Evolutionary conservation across 768 basidiomycete genomes (phyloP), one percentile per base, ranked within the genome.

Genomic region (Psilocybe azurescens): DNA sequence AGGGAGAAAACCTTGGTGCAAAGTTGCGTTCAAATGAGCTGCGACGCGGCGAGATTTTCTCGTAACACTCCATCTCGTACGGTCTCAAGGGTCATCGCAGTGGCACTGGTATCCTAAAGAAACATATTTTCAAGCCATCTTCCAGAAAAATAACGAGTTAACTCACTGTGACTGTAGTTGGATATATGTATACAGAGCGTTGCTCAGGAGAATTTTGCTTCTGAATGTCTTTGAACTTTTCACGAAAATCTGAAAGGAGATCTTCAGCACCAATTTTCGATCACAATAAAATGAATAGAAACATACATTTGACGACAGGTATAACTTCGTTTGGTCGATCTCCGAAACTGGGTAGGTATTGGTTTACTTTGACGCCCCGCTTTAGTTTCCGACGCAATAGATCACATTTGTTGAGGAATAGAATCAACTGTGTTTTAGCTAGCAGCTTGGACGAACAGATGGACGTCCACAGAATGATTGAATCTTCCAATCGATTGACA

Each of bases 401-500:
- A 65, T 93, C 92, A 62, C 87, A 86, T 71, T 89, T 87, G 74
- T 86, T 88, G 62, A 88, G 78, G 70, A 89, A 89, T 53, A 89
- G 74, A 59, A 90, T 84, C 30, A 90, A 75, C 65, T 86, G 83
- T 2, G 85, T 82, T 59, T 79, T 83, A 6, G 80, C 77, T n/a
- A 93, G 77, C 3, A 93, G 79, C 63, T 85, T 83, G 29, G 87
- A 86, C 39, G 84, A 82, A 70, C 88, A 88, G 63, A 92, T 85
- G 9, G 84, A 81, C 53, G 84, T 87, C 90, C 90, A 92, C 13
- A 91, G 77, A 44, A 86, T 79, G 53, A 89, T 84, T 0, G 89
- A 89, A 73, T 92, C 90, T 68, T 91, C 87, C 28, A 93, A 78
- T 10, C 90, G 83, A 69, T 92, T 92, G 56, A 91, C 85, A 29